phyloP scores from a whole-genome alignment of 2,329 filamentous ascomycete genomes.

The Alternaria infectoria region DNA sequence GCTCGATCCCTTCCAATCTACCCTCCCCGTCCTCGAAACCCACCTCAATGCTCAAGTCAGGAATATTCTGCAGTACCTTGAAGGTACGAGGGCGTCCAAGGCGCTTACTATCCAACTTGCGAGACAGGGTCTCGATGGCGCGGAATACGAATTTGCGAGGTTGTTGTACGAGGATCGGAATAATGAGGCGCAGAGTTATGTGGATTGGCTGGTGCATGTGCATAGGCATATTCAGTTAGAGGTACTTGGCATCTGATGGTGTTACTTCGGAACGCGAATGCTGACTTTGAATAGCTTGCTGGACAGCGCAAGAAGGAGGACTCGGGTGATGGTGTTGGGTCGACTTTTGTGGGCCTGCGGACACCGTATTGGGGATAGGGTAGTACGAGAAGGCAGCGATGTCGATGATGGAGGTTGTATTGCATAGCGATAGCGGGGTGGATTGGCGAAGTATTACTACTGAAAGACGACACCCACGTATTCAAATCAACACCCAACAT shows the following conservation, averaged over 20 bases:
- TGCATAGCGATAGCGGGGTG: conserved; percentile 34
- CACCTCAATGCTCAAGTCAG: conserved; percentile 94
- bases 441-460: conserved; percentile 9
- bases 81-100: conserved; percentile 81
- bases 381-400: neutral
- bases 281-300: conserved; percentile 53
- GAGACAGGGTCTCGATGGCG: conserved; percentile 88
- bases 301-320: conserved; percentile 76
- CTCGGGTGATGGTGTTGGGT: conserved; percentile 44
- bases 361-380: conserved; percentile 50
- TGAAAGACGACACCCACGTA: conserved; percentile 9
- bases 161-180: conserved; percentile 93
- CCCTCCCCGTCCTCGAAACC: conserved; percentile 83
- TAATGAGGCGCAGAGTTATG: conserved; percentile 96
- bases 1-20: conserved; percentile 81
- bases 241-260: conserved; percentile 41
- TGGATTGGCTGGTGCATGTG: conserved; percentile 96
- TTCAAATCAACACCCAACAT: neutral
- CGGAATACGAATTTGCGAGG: conserved; percentile 94
- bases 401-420: conserved; percentile 19
- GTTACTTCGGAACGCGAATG: neutral
- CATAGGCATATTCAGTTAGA: conserved; percentile 94
- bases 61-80: conserved; percentile 89
- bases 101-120: conserved; percentile 88
- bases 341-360: conserved; percentile 48